Percentiles rank a stretch among this genome's conserved stretches.
Conservation (phyloP, 73 alveolate species). For the Tetrahymena thermophila region DNA sequence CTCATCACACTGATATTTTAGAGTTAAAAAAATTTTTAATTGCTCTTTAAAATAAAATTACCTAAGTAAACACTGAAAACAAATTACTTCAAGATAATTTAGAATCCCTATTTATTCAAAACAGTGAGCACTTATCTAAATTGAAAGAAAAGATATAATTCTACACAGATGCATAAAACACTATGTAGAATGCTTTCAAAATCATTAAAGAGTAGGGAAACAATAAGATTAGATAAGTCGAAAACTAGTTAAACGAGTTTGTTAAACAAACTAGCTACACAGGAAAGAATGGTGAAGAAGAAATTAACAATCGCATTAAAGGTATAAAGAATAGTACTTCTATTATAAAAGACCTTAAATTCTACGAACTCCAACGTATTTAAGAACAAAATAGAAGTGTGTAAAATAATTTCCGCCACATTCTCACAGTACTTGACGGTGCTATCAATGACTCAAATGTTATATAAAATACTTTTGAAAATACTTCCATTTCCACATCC, state of each 20-base stretch:
- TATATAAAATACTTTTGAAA: neutral
- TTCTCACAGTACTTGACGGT: neutral
- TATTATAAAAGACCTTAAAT: neutral
- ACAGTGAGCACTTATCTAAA: neutral
- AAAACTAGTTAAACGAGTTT: neutral
- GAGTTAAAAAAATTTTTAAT: neutral
- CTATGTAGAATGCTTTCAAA: neutral
- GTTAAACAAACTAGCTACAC: neutral
- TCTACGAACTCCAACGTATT: neutral
- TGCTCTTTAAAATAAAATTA: neutral
- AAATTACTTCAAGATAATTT: neutral
- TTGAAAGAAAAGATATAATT: neutral
- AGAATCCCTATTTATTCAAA: neutral
- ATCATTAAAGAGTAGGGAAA: neutral
- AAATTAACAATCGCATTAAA: neutral
- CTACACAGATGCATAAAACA: neutral
- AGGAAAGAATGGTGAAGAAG: neutral
- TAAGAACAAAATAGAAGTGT: neutral
- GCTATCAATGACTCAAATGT: neutral
- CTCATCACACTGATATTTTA: neutral
- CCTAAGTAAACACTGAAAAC: neutral
- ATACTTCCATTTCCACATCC: neutral
- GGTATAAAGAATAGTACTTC: neutral
- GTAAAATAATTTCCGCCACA: neutral
- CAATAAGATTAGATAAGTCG: neutral